Evolutionary conservation across 176 grass and related monocot genomes (phyloP).

Genomic region (Secale cereale): DNA sequence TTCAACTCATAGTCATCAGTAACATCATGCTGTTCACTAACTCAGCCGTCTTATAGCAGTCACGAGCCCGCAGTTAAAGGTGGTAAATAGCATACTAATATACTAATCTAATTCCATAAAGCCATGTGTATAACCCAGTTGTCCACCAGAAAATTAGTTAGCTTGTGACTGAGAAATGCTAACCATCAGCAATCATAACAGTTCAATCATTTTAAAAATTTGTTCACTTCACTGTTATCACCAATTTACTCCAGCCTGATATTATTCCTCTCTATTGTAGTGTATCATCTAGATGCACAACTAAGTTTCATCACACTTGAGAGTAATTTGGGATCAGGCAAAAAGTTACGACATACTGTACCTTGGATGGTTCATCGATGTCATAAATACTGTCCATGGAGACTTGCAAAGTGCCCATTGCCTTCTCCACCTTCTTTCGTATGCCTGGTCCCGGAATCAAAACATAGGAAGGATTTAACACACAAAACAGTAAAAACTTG

Average conservation of each 20-base stretch:
- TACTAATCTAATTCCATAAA: neutral
- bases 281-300: neutral
- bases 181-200: neutral
- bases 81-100: neutral
- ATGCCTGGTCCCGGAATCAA: neutral
- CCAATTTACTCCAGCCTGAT: neutral
- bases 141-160: neutral
- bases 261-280: neutral
- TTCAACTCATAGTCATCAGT: neutral
- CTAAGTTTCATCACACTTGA: neutral
- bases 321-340: neutral
- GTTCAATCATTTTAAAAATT: neutral
- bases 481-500: neutral
- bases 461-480: neutral
- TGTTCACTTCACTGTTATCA: neutral
- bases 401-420: neutral
- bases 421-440: neutral
- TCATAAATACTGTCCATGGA: constrained; percentile 8
- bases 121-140: neutral
- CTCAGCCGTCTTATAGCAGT: neutral
- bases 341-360: neutral
- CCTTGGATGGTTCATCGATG: neutral
- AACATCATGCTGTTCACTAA: neutral
- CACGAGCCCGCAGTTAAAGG: neutral
- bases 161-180: constrained; percentile 10